Percentiles rank a stretch among this genome's conserved stretches.
phyloP scores from a whole-genome alignment of 164 flowering plant genomes.

The Piper longum region DNA sequence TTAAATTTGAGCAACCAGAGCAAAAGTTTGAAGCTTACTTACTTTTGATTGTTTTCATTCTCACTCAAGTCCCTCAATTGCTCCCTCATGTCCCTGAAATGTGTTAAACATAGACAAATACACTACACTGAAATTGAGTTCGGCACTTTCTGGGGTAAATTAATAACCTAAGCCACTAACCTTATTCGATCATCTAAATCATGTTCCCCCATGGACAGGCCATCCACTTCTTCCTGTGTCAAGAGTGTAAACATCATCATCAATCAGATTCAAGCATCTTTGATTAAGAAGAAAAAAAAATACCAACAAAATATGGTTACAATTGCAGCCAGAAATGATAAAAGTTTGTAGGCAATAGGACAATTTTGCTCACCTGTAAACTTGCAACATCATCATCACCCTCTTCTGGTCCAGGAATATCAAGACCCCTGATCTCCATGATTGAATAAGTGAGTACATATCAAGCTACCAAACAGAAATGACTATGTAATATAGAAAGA shows the following conservation, averaged over 20 bases:
- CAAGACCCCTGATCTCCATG: conserved; percentile 40
- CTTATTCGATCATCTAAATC: conserved; percentile 59
- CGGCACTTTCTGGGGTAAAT: not conserved
- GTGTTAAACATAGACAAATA: conserved; percentile 12
- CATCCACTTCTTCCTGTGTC: conserved; percentile 67
- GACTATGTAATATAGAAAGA: not conserved
- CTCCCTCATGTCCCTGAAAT: conserved; percentile 86
- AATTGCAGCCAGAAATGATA: not conserved
- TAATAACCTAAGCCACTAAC: conserved; percentile 10
- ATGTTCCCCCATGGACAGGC: conserved; percentile 63
- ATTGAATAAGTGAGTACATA: not conserved
- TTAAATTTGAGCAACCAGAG: not conserved
- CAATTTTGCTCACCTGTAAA: conserved; percentile 40
- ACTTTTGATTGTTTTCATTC: conserved; percentile 80
- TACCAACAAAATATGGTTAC: not conserved
- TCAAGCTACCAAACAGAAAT: not conserved
- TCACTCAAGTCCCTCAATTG: conserved; percentile 74
- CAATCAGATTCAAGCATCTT: not conserved
- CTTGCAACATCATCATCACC: conserved; percentile 29
- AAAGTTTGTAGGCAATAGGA: not conserved
- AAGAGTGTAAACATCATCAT: conserved; percentile 2
- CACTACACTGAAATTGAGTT: not conserved
- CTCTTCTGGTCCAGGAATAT: conserved; percentile 52
- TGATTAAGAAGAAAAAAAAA: not conserved
- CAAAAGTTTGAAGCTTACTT: conserved; percentile 3